A percentile compares a stretch with the other conserved stretches of the same genome.
Conservation (phyloP, 2,329 filamentous ascomycete genomes). For the Fusarium zealandicum region DNA sequence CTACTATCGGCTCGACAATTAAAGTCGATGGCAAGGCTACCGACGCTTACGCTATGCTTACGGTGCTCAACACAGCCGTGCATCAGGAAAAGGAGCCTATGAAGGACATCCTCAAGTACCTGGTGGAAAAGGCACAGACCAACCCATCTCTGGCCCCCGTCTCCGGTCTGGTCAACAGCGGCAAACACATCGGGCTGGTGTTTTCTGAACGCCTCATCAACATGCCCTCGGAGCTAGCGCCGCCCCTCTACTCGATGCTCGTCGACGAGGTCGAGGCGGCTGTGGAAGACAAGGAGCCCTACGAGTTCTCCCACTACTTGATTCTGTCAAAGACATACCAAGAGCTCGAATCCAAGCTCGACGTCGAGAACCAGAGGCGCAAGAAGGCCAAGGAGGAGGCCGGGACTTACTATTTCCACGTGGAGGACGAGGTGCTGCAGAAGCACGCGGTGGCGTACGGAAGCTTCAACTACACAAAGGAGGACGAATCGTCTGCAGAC, state of each 20-base stretch:
- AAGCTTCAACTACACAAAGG: slow-evolving; percentile 79
- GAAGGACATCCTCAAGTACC: slow-evolving; percentile 74
- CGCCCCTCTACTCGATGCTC: slow-evolving; percentile 94
- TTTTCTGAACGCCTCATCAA: slow-evolving; percentile 96
- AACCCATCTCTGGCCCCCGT: slow-evolving; percentile 65
- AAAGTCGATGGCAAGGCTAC: slow-evolving; percentile 96
- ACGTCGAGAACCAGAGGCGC: slow-evolving; percentile 65
- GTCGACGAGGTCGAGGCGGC: slow-evolving; percentile 90
- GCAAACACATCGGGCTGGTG: slow-evolving; percentile 78
- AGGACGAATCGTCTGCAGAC: slow-evolving; percentile 83
- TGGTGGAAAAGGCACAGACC: slow-evolving; percentile 63
- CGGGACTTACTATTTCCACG: slow-evolving; percentile 88
- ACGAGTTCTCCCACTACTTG: slow-evolving; percentile 91
- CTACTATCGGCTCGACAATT: slow-evolving; percentile 88
- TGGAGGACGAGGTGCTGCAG: slow-evolving; percentile 90
- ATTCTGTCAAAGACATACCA: slow-evolving; percentile 91
- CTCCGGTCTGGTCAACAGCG: slow-evolving; percentile 59
- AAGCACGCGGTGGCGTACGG: slow-evolving; percentile 75
- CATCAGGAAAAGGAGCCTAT: slow-evolving; percentile 79
- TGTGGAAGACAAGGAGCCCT: slow-evolving; percentile 88
- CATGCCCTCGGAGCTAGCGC: slow-evolving; percentile 90
- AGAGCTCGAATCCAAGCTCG: slow-evolving; percentile 83
- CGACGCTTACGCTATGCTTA: slow-evolving; percentile 92
- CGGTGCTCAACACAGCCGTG: slow-evolving; percentile 81
- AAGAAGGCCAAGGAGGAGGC: slow-evolving; percentile 70